Conservation (phyloP, 2,329 filamentous ascomycete species). For the Pyrenophora teres region DNA sequence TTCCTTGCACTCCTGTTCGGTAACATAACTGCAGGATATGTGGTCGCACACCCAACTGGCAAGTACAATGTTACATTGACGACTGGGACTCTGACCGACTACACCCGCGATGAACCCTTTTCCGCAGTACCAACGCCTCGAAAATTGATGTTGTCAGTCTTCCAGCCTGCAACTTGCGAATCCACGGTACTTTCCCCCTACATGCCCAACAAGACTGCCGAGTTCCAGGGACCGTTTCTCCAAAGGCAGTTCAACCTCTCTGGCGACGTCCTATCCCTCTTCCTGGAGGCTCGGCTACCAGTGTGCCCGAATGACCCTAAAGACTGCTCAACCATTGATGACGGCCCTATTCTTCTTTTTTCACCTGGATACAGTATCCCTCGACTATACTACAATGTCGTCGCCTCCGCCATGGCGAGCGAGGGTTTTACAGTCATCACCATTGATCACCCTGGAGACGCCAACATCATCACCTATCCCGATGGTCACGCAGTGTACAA, state of each 20-base stretch:
- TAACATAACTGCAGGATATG: conserved; percentile 2
- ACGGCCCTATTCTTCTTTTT: conserved; percentile 45
- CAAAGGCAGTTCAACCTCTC: conserved; percentile 22
- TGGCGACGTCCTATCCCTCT: conserved; percentile 21
- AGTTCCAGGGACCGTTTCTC: conserved; percentile 20
- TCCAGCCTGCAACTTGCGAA: conserved; percentile 22
- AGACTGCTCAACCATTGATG: conserved; percentile 14
- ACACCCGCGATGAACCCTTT: conserved; percentile 13
- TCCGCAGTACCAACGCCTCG: conserved; percentile 2
- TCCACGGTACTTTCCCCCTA: conserved; percentile 20
- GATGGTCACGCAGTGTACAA: conserved; percentile 38
- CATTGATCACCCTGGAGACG: conserved; percentile 57
- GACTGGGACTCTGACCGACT: conserved; percentile 23
- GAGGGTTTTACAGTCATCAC: conserved; percentile 55
- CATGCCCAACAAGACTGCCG: conserved; percentile 29
- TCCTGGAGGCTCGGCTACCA: conserved; percentile 25
- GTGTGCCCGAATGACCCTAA: conserved; percentile 16
- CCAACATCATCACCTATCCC: conserved; percentile 54
- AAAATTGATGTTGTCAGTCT: conserved; percentile 25
- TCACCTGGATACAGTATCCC: conserved; percentile 52
- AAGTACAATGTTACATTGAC: conserved; percentile 29
- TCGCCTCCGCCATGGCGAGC: conserved; percentile 54
- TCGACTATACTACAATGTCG: conserved; percentile 49
- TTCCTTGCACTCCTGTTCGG: background rate
- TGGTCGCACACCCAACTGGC: conserved; percentile 19